phyloP scores from a whole-genome alignment of 495 filamentous ascomycete species.

The Talaromyces liani region DNA sequence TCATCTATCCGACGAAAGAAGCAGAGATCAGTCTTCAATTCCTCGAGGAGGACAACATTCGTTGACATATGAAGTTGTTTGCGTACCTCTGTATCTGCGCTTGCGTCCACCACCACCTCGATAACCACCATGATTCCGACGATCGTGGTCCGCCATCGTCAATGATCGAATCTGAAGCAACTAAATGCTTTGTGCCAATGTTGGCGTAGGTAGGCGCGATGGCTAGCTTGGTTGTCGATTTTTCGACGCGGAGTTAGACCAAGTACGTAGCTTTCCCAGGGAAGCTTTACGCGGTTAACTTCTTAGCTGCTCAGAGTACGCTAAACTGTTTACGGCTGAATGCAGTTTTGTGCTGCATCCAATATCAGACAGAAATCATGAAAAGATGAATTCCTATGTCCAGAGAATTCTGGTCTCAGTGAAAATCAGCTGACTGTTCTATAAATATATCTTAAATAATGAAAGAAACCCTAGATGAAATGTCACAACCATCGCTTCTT shows the following conservation, averaged over 20 bases:
- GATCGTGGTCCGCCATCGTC: slow-evolving; percentile 68
- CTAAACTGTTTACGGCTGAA: not conserved
- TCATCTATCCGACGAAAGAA: slow-evolving; percentile 42
- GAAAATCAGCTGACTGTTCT: not conserved
- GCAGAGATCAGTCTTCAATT: not conserved
- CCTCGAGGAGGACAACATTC: too few species aligned
- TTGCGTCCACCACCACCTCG: slow-evolving; percentile 58
- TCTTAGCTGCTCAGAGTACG: not conserved
- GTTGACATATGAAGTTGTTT: too few species aligned
- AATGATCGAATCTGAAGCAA: not conserved
- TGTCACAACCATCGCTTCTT: not conserved
- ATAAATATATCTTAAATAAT: not conserved
- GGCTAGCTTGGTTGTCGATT: not conserved
- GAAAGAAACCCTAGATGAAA: not conserved
- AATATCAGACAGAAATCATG: not conserved
- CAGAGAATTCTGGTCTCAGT: not conserved
- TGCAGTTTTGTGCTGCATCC: not conserved
- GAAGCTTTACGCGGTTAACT: not conserved
- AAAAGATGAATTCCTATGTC: not conserved
- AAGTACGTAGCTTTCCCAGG: not conserved
- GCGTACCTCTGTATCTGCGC: slow-evolving; percentile 48
- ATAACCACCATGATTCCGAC: slow-evolving; percentile 43
- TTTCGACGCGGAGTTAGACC: not conserved
- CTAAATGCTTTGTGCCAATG: not conserved
- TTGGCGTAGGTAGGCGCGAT: not conserved